A percentile compares a stretch with the other conserved stretches of the same genome.
Evolutionary conservation across 2,329 filamentous ascomycete species (phyloP).

Genomic region (Ophiostoma tasmaniense): DNA sequence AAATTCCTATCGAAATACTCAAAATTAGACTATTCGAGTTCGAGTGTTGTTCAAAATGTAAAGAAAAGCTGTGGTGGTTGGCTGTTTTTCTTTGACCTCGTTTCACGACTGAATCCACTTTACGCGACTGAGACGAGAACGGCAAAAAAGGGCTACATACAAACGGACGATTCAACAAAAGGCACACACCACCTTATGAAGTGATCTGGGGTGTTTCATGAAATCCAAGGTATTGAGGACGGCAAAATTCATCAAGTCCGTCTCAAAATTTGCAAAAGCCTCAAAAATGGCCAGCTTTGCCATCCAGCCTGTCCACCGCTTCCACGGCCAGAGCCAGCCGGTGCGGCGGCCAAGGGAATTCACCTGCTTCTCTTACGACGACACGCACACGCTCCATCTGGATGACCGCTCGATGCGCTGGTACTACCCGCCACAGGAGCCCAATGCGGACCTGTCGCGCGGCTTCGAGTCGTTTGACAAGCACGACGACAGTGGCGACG

Average conservation of each 20-base stretch:
- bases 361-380: constrained; percentile 86
- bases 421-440: constrained; percentile 65
- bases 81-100: neutral
- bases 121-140: constrained; percentile 1
- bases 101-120: neutral
- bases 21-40: neutral
- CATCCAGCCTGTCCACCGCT: constrained; percentile 60
- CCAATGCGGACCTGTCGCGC: constrained; percentile 65
- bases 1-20: too few relatives aligned
- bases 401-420: constrained; percentile 76
- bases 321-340: constrained; percentile 57
- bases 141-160: neutral
- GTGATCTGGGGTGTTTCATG: neutral
- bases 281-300: constrained; percentile 16
- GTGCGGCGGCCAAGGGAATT: constrained; percentile 82
- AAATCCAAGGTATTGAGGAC: neutral
- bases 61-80: neutral
- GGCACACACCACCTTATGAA: neutral
- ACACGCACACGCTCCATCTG: constrained; percentile 65
- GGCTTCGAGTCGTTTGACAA: constrained; percentile 80
- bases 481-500: constrained; percentile 70
- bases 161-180: neutral
- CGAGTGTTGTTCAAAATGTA: neutral
- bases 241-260: neutral
- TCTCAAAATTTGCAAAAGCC: neutral